Evolutionary conservation across 192 early-diverging fungal species (phyloP).

Genomic region (Geranomyces variabilis): DNA sequence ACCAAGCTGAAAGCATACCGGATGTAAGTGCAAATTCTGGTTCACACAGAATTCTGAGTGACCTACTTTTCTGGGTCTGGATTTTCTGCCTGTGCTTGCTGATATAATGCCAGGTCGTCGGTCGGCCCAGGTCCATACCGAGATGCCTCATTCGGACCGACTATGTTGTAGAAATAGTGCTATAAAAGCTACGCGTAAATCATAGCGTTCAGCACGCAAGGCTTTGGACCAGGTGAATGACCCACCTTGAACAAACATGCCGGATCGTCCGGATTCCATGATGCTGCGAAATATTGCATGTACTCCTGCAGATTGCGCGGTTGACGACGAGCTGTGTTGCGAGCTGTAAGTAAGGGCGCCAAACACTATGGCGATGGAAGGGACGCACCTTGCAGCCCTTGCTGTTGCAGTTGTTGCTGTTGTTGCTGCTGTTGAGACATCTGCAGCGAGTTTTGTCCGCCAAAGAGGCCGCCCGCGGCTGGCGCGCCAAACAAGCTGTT

Average conservation of each 20-base stretch:
- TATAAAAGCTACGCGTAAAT: conserved; percentile 23
- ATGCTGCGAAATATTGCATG: conserved; percentile 67
- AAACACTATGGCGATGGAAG: neutral
- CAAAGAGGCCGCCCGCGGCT: neutral
- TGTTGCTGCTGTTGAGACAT: conserved; percentile 37
- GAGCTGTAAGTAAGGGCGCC: conserved; percentile 14
- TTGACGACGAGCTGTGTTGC: conserved; percentile 37
- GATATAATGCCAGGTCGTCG: conserved; percentile 72
- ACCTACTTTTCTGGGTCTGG: conserved; percentile 82
- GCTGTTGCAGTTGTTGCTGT: conserved; percentile 42
- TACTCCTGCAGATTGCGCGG: conserved; percentile 47
- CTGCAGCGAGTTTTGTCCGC: conserved; percentile 12
- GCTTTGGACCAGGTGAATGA: neutral
- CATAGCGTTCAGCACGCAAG: neutral
- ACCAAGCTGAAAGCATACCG: conserved; percentile 66
- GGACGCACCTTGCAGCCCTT: conserved; percentile 24
- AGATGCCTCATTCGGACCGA: conserved; percentile 81
- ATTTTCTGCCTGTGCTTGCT: conserved; percentile 83
- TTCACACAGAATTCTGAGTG: neutral
- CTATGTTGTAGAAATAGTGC: conserved; percentile 97
- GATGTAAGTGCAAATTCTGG: neutral
- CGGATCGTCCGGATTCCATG: conserved; percentile 78
- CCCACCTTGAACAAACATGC: conserved; percentile 78
- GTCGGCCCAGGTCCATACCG: conserved; percentile 75
- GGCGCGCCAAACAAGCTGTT: conserved; percentile 5